Conservation (phyloP, 1,284 basidiomycete species). For the Amylostereum areolatum region DNA sequence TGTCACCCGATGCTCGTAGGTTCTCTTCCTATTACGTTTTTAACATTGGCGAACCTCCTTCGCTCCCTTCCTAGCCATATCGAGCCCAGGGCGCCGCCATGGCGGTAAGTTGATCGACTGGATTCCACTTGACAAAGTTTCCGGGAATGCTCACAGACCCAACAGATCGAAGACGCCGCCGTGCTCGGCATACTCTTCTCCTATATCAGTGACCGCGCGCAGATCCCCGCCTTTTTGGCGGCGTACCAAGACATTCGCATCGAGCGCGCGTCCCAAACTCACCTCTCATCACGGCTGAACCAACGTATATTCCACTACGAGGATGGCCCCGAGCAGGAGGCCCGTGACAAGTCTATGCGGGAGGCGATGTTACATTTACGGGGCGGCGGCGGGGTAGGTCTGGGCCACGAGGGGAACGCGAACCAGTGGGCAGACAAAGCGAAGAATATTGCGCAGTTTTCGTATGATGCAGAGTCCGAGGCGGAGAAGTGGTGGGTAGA, state of each 20-base stretch:
- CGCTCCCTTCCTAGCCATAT: slow-evolving; percentile 15
- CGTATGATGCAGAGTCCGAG: slow-evolving; percentile 17
- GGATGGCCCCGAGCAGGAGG: slow-evolving; percentile 31
- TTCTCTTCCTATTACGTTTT: background rate
- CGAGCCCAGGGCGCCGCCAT: slow-evolving; percentile 26
- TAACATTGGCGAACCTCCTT: no score
- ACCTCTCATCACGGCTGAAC: slow-evolving; percentile 34
- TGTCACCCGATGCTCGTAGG: slow-evolving; percentile 43
- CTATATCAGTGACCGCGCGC: slow-evolving; percentile 29
- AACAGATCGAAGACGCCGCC: slow-evolving; percentile 45
- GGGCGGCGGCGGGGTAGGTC: background rate
- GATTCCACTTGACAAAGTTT: no score
- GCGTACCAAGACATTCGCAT: slow-evolving; percentile 47
- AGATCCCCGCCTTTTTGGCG: slow-evolving; percentile 37
- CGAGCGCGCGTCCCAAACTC: slow-evolving; percentile 31
- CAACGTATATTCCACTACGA: slow-evolving; percentile 32
- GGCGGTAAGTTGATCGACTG: slow-evolving; percentile 10
- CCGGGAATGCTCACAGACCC: background rate
- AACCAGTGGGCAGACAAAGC: slow-evolving; percentile 21
- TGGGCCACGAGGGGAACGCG: slow-evolving; percentile 6
- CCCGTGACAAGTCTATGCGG: slow-evolving; percentile 32
- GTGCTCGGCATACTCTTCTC: slow-evolving; percentile 44
- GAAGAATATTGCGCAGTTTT: slow-evolving; percentile 18
- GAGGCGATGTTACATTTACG: slow-evolving; percentile 18
- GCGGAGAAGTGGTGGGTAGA: slow-evolving; percentile 18